phyloP scores from a whole-genome alignment of 345 rosid species.

The Geranium rotundifolium region DNA sequence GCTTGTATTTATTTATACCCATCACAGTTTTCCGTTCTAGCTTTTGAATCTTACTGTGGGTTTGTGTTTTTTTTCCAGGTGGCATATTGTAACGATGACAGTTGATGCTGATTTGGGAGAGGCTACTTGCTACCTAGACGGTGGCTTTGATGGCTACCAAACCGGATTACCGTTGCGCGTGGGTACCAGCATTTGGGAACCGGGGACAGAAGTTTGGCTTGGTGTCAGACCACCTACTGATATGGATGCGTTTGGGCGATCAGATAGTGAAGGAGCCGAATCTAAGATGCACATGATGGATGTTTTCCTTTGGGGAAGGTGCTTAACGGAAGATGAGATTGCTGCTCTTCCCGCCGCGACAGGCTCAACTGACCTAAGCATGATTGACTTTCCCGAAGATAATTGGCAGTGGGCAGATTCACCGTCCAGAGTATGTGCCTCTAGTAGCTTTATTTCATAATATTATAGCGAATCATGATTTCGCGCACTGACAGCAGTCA shows the following conservation, averaged over 20 bases:
- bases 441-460: not conserved
- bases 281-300: conserved; percentile 99
- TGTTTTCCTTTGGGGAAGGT: conserved; percentile 96
- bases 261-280: conserved; percentile 98
- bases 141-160: conserved; percentile 89
- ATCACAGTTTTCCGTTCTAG: conserved; percentile 1
- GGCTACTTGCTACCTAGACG: conserved; percentile 95
- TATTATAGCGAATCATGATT: conserved; percentile 1
- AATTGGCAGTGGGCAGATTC: conserved; percentile 99
- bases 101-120: conserved; percentile 90
- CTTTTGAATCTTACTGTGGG: conserved; percentile 1
- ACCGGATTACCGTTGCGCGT: conserved; percentile 54
- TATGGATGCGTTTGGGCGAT: conserved; percentile 93
- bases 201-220: conserved; percentile 84
- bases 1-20: conserved; percentile 1
- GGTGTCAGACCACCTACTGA: conserved; percentile 93
- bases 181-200: conserved; percentile 73
- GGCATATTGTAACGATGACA: conserved; percentile 98
- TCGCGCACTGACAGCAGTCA: conserved; percentile 14
- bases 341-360: conserved; percentile 69
- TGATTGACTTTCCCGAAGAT: conserved; percentile 78
- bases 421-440: conserved; percentile 69
- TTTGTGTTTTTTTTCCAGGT: conserved; percentile 39
- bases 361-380: conserved; percentile 59
- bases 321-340: conserved; percentile 88